A percentile compares a stretch with the other conserved stretches of the same genome.
Conservation (phyloP, 352 stramenopile species). For the Phytophthora ramorum region DNA sequence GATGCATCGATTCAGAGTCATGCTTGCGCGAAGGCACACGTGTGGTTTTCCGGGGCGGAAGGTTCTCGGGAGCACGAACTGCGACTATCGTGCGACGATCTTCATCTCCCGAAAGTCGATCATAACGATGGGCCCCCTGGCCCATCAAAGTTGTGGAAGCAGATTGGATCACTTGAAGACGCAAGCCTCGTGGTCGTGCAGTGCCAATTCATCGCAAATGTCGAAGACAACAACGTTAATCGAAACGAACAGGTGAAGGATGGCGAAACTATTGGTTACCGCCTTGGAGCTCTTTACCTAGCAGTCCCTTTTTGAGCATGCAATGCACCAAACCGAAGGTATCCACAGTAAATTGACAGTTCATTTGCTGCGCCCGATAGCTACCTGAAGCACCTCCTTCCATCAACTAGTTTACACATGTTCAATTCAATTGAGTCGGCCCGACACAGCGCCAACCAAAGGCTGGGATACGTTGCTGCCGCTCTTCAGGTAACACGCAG, state of each 20-base stretch:
- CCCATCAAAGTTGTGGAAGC: constrained; percentile 67
- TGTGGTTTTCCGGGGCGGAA: constrained; percentile 35
- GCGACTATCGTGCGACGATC: constrained; percentile 43
- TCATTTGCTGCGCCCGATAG: too few species aligned
- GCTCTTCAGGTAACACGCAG: constrained; percentile 41
- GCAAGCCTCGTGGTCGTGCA: constrained; percentile 72
- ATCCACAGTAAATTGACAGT: too few species aligned
- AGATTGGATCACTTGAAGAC: constrained; percentile 76
- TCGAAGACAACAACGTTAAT: constrained; percentile 26
- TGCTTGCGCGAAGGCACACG: constrained; percentile 41
- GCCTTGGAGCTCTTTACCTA: constrained; percentile 65
- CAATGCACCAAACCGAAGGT: too few species aligned
- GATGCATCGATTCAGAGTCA: constrained; percentile 37
- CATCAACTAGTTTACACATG: too few species aligned
- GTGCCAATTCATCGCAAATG: constrained; percentile 59
- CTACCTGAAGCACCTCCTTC: too few species aligned
- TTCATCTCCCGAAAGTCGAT: constrained; percentile 47
- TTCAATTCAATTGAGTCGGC: background rate
- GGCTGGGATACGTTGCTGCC: constrained; percentile 7
- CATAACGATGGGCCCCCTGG: background rate
- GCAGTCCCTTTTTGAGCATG: constrained; percentile 55
- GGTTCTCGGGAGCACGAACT: constrained; percentile 25
- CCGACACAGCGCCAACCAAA: constrained; percentile 14
- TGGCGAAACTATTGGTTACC: background rate
- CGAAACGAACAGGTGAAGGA: constrained; percentile 7